A percentile compares a stretch with the other conserved stretches of the same genome.
These are phyloP conservation scores for Colletotrichum coccodes DNA, from an alignment of 2,329 filamentous ascomycete genomes.

Conservation along the genomic window DNA sequence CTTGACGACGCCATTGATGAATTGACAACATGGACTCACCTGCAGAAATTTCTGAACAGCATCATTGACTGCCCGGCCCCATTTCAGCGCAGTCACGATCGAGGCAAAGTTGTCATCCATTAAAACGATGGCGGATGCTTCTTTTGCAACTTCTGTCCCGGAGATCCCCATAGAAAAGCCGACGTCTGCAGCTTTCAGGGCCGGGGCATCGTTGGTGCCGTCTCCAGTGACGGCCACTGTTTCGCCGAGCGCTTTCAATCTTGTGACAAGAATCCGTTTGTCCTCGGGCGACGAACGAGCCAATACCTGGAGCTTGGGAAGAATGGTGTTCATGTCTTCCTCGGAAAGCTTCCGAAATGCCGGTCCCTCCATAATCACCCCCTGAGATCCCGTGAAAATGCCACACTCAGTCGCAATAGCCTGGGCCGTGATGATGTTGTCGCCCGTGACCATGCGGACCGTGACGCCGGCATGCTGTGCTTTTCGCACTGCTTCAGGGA, in stretches of 20 bases:
- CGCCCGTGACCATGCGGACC: conserved; percentile 70
- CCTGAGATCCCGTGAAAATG: conserved; percentile 46
- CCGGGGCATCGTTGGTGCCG: conserved; percentile 73
- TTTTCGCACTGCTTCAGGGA: conserved; percentile 68
- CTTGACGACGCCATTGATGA: background rate
- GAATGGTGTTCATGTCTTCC: conserved; percentile 56
- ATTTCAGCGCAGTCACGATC: conserved; percentile 70
- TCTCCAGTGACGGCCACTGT: conserved; percentile 75
- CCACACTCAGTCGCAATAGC: conserved; percentile 54
- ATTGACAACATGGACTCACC: conserved; percentile 43
- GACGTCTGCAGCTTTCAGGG: conserved; percentile 73
- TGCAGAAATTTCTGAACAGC: conserved; percentile 73
- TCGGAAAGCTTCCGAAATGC: conserved; percentile 68
- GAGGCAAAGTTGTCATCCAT: conserved; percentile 72
- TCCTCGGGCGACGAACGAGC: conserved; percentile 77
- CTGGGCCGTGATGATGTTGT: conserved; percentile 54
- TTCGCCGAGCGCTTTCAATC: conserved; percentile 71
- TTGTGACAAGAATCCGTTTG: conserved; percentile 72
- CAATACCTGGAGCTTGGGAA: conserved; percentile 73
- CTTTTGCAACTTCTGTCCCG: conserved; percentile 72
- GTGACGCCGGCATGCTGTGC: conserved; percentile 73
- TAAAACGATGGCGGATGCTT: conserved; percentile 69
- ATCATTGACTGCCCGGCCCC: conserved; percentile 73
- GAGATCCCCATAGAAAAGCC: conserved; percentile 77
- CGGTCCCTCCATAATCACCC: conserved; percentile 65